Conservation (phyloP, 495 filamentous ascomycete genomes). For the Aspergillus leporis region DNA sequence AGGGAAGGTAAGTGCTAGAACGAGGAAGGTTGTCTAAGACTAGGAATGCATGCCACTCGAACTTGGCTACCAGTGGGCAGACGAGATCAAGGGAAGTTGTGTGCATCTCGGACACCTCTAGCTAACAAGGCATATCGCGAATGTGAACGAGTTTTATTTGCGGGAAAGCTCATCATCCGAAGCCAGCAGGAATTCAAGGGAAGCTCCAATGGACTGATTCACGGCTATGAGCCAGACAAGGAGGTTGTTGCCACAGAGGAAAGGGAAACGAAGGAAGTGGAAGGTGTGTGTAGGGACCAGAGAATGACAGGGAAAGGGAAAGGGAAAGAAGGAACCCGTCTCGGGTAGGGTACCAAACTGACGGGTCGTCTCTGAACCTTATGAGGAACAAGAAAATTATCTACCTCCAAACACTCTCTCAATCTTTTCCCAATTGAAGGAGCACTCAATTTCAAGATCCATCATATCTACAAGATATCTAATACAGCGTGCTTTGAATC, state of each 20-base stretch:
- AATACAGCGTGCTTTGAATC: neutral
- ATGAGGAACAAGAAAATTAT: conserved; percentile 4
- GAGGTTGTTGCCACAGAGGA: conserved; percentile 26
- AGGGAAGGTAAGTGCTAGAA: neutral
- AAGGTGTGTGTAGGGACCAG: neutral
- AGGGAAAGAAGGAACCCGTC: conserved; percentile 22
- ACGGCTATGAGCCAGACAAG: neutral
- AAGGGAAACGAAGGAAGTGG: conserved; percentile 32
- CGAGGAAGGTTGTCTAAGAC: neutral
- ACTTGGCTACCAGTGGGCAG: neutral
- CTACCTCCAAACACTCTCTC: neutral
- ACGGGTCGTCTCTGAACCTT: conserved; percentile 17
- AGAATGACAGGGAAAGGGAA: conserved; percentile 12
- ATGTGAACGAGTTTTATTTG: neutral
- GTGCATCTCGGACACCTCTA: neutral
- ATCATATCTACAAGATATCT: neutral
- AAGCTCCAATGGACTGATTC: neutral
- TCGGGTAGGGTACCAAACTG: conserved; percentile 23
- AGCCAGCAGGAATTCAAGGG: neutral
- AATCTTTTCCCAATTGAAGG: neutral
- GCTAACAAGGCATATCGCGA: too few relatives aligned
- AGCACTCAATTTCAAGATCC: neutral
- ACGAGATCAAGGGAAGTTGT: neutral
- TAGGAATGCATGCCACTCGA: neutral
- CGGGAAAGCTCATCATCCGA: neutral